These are phyloP conservation scores for Pelargonium myrrhifolium DNA, from an alignment of 441 rosid species.

Conservation along the genomic window DNA sequence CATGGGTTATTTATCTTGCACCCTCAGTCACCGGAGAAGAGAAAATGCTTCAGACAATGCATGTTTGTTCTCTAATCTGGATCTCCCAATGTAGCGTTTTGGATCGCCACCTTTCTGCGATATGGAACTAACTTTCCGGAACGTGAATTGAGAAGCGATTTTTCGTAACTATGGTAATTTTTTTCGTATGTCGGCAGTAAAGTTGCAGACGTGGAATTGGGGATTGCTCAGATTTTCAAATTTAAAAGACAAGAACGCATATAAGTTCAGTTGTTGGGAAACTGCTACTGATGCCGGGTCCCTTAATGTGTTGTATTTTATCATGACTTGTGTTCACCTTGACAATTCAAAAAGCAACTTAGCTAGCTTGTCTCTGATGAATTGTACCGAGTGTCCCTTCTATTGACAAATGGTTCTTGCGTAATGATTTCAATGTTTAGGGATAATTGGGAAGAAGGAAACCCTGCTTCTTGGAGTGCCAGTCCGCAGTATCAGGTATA, in stretches of 20 bases:
- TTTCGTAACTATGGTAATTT: no score
- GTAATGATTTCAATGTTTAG: conserved; percentile 26
- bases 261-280: neutral
- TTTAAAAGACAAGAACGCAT: neutral
- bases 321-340: neutral
- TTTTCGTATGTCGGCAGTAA: neutral
- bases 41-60: no score
- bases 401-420: conserved; percentile 5
- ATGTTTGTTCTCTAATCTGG: no score
- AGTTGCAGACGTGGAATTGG: no score
- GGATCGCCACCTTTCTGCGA: no score
- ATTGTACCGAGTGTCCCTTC: neutral
- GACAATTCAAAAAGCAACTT: neutral
- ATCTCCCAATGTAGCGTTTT: no score
- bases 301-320: neutral
- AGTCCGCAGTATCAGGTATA: conserved; percentile 89
- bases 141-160: no score
- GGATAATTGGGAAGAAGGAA: conserved; percentile 94
- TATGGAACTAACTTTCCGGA: no score
- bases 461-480: conserved; percentile 93
- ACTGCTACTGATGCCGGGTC: neutral
- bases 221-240: neutral
- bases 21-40: no score
- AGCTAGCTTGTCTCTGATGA: neutral
- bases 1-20: no score